Conservation (phyloP, 306 rosid genomes). For the Quercus suber region DNA sequence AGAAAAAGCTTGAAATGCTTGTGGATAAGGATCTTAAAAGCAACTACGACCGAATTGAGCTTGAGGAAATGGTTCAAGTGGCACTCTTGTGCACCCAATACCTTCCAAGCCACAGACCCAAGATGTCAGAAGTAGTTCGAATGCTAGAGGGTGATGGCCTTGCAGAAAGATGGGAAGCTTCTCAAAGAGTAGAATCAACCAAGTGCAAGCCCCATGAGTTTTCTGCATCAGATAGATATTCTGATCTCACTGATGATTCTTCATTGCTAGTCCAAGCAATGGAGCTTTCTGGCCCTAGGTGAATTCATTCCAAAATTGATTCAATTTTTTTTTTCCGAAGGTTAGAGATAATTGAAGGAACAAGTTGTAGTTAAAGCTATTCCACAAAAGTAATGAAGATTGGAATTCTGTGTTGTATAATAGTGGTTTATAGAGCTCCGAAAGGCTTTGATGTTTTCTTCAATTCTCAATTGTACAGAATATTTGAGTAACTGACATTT, state of each 20-base stretch:
- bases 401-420: slow-evolving; percentile 35
- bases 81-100: slow-evolving; percentile 92
- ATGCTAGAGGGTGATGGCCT: slow-evolving; percentile 99
- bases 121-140: slow-evolving; percentile 86
- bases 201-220: slow-evolving; percentile 62
- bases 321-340: background rate
- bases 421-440: slow-evolving; percentile 31
- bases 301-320: slow-evolving; percentile 18
- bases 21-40: slow-evolving; percentile 83
- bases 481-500: slow-evolving; percentile 33
- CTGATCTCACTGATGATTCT: slow-evolving; percentile 94
- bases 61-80: slow-evolving; percentile 86
- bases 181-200: slow-evolving; percentile 58
- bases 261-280: slow-evolving; percentile 87
- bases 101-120: slow-evolving; percentile 79
- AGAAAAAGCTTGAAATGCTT: slow-evolving; percentile 73
- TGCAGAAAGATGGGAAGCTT: slow-evolving; percentile 91
- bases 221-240: slow-evolving; percentile 71
- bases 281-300: slow-evolving; percentile 98
- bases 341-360: slow-evolving; percentile 36
- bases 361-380: slow-evolving; percentile 39
- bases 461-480: slow-evolving; percentile 67
- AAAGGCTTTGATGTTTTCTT: slow-evolving; percentile 37
- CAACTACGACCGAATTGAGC: slow-evolving; percentile 74
- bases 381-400: slow-evolving; percentile 24